Evolutionary conservation across 202 grass and related monocot genomes (phyloP), one percentile per base, ranked within the genome.

Genomic region (Bolboschoenoplectus hybrid): DNA sequence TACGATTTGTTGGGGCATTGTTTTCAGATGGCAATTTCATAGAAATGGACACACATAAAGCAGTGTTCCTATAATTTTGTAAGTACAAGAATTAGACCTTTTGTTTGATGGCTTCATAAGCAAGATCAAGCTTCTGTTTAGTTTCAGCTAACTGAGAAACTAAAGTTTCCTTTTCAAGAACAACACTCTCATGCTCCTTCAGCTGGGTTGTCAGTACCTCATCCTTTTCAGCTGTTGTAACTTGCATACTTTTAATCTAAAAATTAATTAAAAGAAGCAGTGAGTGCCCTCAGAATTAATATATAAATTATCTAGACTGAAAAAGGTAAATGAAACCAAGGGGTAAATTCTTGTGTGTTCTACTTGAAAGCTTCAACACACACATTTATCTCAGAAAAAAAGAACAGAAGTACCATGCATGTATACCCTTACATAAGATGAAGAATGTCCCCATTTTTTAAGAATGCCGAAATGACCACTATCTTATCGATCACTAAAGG

Each of bases 211-310:
- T 89, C 34, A 97, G 74, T 1, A 71, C 88, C 72, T 86, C 91
- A 79, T 88, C 81, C 83, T 93, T 97, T 83, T 91, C 91, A 82
- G 91, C 86, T 85, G 88, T 88, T 87, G 86, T 89, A 85, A 92
- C 86, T 86, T 92, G 91, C 88, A 95, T 95, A 82, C 72, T 89
- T 56, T 90, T 82, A 85, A 95, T 94, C 95, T 97, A 89, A 85
- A 89, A 87, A 66, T 50, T 82, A 82, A 58, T 36, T 20, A 63
- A 61, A 82, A 43, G 19, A 80, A 57, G 3, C 66, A 10, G 11
- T 39, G 44, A 74, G 56, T 82, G 36, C 44, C 52, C 34, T 35
- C 13, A n/a, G 4, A 70, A 38, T 45, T 45, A 74, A 83, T 34
- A 72, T 52, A 38, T 55, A 83, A 65, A 63, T 61, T 63, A 81